These are phyloP conservation scores for Zychaea mexicana DNA, from an alignment of 371 early-diverging fungal genomes.

Conservation along the genomic window DNA sequence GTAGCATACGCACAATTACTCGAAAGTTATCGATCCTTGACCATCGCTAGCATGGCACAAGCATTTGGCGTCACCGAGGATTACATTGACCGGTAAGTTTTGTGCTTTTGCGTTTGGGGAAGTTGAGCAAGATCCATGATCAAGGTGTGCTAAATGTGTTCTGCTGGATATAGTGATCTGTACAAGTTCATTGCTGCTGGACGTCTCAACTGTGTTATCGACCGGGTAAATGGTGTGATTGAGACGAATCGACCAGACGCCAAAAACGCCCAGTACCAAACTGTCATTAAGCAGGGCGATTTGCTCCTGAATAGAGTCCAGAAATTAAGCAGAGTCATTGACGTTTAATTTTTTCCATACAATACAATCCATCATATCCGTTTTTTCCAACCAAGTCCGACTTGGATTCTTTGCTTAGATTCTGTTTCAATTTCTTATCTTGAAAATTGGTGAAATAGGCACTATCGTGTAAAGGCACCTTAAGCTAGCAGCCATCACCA, in stretches of 20 bases:
- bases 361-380: slow-evolving; percentile 4
- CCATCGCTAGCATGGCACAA: slow-evolving; percentile 95
- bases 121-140: background rate
- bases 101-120: too few species aligned
- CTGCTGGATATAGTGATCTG: slow-evolving; percentile 71
- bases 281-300: slow-evolving; percentile 96
- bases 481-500: too few species aligned
- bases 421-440: too few species aligned
- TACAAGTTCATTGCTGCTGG: slow-evolving; percentile 96
- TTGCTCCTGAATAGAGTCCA: slow-evolving; percentile 93
- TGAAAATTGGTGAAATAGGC: too few species aligned
- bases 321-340: slow-evolving; percentile 93
- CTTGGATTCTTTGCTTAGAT: too few species aligned
- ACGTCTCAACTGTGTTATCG: slow-evolving; percentile 97
- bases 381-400: too few species aligned
- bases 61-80: slow-evolving; percentile 96
- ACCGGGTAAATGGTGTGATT: slow-evolving; percentile 98
- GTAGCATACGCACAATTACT: slow-evolving; percentile 96
- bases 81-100: slow-evolving; percentile 87
- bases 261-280: slow-evolving; percentile 96
- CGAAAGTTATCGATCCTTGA: slow-evolving; percentile 95
- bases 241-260: slow-evolving; percentile 96
- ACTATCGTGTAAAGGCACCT: too few species aligned
- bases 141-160: background rate
- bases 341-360: slow-evolving; percentile 49